These are phyloP conservation scores for Carex scoparia DNA, from an alignment of 176 grass and related monocot genomes.

Conservation along the genomic window DNA sequence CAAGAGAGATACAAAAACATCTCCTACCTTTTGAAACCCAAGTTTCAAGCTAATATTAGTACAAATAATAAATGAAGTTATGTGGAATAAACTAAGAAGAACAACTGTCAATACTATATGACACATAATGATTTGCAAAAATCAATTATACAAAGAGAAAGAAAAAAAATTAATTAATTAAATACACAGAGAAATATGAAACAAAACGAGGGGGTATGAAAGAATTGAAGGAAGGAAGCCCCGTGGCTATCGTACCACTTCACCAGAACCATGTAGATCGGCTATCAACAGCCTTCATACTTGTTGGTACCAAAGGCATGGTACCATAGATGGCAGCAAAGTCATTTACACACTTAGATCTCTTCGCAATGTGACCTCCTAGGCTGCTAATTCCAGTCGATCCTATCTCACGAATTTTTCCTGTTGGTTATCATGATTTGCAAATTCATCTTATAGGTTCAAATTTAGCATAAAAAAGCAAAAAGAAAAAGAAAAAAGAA, in stretches of 20 bases:
- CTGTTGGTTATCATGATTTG: conserved; percentile 37
- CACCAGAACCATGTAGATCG: conserved; percentile 77
- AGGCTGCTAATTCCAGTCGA: conserved; percentile 80
- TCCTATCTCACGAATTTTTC: conserved; percentile 82
- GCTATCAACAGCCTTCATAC: conserved; percentile 69
- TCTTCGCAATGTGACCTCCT: conserved; percentile 50
- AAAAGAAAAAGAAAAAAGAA: not conserved
- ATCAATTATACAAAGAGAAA: conserved; percentile 1
- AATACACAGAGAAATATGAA: conserved; percentile 1
- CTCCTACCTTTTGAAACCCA: not conserved
- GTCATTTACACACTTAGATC: conserved; percentile 67
- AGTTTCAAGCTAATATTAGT: conserved; percentile 1
- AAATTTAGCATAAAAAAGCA: not conserved
- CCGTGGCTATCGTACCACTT: not conserved
- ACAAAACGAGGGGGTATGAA: not conserved
- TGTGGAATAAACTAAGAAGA: not conserved
- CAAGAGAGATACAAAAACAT: not conserved
- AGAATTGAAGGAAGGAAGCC: conserved; percentile 20
- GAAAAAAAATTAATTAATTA: conserved; percentile 21
- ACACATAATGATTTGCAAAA: conserved; percentile 19
- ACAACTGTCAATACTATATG: not conserved
- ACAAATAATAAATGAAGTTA: conserved; percentile 2
- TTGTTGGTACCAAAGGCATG: conserved; percentile 77
- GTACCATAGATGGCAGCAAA: conserved; percentile 64
- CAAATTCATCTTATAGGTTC: not conserved